Evolutionary conservation across 2,329 filamentous ascomycete species (phyloP).

Genomic region (Elsinoe ampelina): DNA sequence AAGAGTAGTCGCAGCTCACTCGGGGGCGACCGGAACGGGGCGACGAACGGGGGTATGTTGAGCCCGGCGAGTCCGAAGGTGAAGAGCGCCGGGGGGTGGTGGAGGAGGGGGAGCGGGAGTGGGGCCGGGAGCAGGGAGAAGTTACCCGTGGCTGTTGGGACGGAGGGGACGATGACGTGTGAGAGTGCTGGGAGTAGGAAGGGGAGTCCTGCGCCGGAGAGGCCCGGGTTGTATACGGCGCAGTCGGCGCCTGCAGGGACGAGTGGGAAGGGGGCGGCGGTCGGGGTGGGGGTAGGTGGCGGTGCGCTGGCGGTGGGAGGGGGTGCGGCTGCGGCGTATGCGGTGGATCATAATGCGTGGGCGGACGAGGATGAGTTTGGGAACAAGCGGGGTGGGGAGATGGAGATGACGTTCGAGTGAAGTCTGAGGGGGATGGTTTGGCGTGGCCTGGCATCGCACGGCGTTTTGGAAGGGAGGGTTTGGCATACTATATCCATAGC

Average conservation of each 20-base stretch:
- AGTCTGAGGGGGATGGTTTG: neutral
- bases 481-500: neutral
- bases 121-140: neutral
- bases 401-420: slow-evolving; percentile 41
- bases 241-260: slow-evolving; percentile 25
- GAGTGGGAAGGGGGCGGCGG: slow-evolving; percentile 7
- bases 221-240: slow-evolving; percentile 18
- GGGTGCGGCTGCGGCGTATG: neutral
- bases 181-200: neutral
- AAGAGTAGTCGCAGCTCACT: slow-evolving; percentile 9
- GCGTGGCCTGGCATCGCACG: neutral
- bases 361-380: slow-evolving; percentile 40
- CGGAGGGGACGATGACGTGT: neutral
- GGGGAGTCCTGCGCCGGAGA: slow-evolving; percentile 1
- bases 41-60: slow-evolving; percentile 14
- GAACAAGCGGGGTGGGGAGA: slow-evolving; percentile 32
- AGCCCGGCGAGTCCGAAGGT: slow-evolving; percentile 21
- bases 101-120: slow-evolving; percentile 3
- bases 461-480: neutral
- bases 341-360: slow-evolving; percentile 37
- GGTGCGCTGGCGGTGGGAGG: neutral
- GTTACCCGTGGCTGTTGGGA: neutral
- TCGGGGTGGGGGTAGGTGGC: neutral
- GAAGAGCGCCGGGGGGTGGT: slow-evolving; percentile 15
- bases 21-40: neutral